Evolutionary conservation across 345 rosid species (phyloP).

Genomic region (Salix suchowensis): DNA sequence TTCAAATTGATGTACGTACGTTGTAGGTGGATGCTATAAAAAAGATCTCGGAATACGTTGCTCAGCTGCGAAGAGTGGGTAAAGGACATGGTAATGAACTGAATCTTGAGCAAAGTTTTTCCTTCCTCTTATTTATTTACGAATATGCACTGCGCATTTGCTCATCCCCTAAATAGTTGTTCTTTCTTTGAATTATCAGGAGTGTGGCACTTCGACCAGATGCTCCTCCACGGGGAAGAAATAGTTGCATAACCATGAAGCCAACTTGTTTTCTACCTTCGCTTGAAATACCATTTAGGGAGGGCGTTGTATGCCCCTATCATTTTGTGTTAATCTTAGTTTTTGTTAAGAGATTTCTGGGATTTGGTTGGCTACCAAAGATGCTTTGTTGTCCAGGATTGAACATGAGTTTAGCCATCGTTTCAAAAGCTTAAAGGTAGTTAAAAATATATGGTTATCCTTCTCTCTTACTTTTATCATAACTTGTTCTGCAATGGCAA

Average conservation of each 20-base stretch:
- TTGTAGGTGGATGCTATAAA: constrained; percentile 26
- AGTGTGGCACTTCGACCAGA: constrained; percentile 37
- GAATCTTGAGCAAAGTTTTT: background rate
- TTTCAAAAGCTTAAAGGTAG: background rate
- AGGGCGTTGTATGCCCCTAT: background rate
- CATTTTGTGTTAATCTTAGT: constrained; percentile 4
- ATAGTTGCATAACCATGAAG: constrained; percentile 28
- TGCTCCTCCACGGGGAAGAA: constrained; percentile 16
- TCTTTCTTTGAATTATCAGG: constrained; percentile 15
- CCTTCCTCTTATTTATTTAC: background rate
- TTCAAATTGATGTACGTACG: background rate
- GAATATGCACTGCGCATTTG: background rate
- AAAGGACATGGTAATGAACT: constrained; percentile 21
- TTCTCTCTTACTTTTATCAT: background rate
- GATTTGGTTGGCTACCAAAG: background rate
- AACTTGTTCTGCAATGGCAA: background rate
- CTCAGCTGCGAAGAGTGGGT: constrained; percentile 30
- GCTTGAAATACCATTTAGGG: background rate
- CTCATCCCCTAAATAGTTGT: background rate
- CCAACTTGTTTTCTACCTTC: background rate
- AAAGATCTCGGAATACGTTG: constrained; percentile 31
- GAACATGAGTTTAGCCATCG: background rate
- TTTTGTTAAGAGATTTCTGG: constrained; percentile 7
- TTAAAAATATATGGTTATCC: background rate
- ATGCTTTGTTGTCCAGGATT: background rate